Base-by-base conservation (phyloP, 139 green algal species). In the Chloropicon primus region DNA sequence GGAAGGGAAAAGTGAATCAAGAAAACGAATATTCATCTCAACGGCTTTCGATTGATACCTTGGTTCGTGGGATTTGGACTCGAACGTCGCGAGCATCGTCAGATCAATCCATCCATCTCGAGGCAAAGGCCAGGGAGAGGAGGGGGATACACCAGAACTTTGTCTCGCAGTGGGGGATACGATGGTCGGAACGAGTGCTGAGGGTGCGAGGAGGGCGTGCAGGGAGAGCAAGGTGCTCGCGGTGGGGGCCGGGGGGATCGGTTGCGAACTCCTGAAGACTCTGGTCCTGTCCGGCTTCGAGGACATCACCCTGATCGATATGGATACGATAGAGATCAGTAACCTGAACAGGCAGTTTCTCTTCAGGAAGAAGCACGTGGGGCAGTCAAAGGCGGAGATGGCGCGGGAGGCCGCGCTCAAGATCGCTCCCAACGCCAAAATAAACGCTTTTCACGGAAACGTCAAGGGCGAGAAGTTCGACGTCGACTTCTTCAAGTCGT, bases 301-400 rank as follows among this genome's bases (percentile, higher is more conserved):
- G 3, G 21, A 72, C 74, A 24, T 78, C 53, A 24, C 24, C 28
- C 83, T 98, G 93, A 93, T 99, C 25, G 95, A 99, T 85, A 80
- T 99, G 79, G 95, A 99, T 88, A 99, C 95, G 0, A 99, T 99
- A 25, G 95, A 99, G 72, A 94, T 91, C 3, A 94, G 87, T 82
- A 99, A 99, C 83, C 86, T 99, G 3, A 99, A 99, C 85, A 83
- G 95, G 1, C 95, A 99, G 82, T 99, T 99, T 78, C 87, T 99
- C 25, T 99, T 99, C 78, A 85, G 94, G 1, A 94, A 92, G 74
- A 82, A 86, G 0, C 95, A 99, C 76, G 95, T 99, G 26, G 93
- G 93, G 0, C 78, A 94, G 28, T 94, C 90, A 85, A 99, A 99
- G 82, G 90, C 95, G 5, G 28, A 85, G 53, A 91, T 97, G 1